A percentile compares a stretch with the other conserved stretches of the same genome.
Conservation (phyloP, 495 filamentous ascomycete species). For the Xylaria longipes region DNA sequence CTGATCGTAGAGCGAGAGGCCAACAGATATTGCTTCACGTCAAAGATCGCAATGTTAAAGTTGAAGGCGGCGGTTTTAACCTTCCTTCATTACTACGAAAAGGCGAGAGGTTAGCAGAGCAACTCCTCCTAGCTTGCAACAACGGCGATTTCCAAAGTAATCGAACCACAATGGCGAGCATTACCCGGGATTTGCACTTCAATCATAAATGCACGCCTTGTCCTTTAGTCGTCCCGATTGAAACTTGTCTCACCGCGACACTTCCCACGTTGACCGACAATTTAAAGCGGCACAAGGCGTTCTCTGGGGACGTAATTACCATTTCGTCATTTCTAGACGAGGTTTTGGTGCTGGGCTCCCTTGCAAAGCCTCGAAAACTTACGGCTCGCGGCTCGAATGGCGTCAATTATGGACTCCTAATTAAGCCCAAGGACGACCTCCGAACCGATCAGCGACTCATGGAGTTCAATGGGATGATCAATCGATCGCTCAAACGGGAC, state of each 20-base stretch:
- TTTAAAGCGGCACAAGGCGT: slow-evolving; percentile 78
- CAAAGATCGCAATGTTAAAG: slow-evolving; percentile 42
- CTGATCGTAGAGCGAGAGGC: slow-evolving; percentile 63
- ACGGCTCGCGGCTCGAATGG: slow-evolving; percentile 89
- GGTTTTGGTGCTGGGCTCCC: slow-evolving; percentile 85
- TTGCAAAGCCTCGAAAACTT: slow-evolving; percentile 91
- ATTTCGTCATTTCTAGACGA: slow-evolving; percentile 76
- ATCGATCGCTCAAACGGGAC: slow-evolving; percentile 87
- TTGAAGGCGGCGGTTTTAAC: slow-evolving; percentile 48
- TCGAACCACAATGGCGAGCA: slow-evolving; percentile 66
- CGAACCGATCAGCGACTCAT: slow-evolving; percentile 96
- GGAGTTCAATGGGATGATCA: slow-evolving; percentile 99
- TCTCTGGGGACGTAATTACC: slow-evolving; percentile 66
- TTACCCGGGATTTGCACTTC: slow-evolving; percentile 79
- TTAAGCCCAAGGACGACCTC: slow-evolving; percentile 97
- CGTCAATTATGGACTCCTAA: slow-evolving; percentile 82
- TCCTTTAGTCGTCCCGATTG: slow-evolving; percentile 83
- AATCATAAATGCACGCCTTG: slow-evolving; percentile 83
- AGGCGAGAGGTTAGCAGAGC: slow-evolving; percentile 83
- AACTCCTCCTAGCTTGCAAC: slow-evolving; percentile 81
- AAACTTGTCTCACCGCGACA: slow-evolving; percentile 80
- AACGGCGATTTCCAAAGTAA: slow-evolving; percentile 73
- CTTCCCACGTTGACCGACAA: slow-evolving; percentile 77
- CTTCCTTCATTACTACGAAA: slow-evolving; percentile 74
- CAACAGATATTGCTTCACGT: slow-evolving; percentile 55